Conservation (phyloP, 2,329 filamentous ascomycete species). For the Phyllosticta capitalensis region DNA sequence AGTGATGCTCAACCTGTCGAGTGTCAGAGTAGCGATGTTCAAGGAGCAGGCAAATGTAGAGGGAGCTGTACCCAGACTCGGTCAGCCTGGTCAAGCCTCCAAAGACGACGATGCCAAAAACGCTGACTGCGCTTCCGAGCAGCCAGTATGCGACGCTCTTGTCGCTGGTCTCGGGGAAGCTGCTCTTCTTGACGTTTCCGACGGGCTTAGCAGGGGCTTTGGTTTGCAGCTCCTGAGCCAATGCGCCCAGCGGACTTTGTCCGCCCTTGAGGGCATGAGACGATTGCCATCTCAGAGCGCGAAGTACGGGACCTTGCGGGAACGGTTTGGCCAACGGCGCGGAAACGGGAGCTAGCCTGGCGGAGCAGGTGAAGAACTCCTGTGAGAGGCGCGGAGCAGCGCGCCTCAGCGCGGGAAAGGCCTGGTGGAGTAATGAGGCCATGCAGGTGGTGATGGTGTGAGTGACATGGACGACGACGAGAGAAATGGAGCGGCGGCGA, state of each 20-base stretch:
- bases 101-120: slow-evolving; percentile 95
- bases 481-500: slow-evolving; percentile 9
- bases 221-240: background rate
- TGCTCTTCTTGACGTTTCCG: slow-evolving; percentile 14
- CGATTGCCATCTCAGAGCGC: slow-evolving; percentile 26
- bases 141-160: slow-evolving; percentile 87
- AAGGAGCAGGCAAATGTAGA: background rate
- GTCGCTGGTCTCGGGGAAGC: slow-evolving; percentile 54
- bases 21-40: slow-evolving; percentile 15
- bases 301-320: slow-evolving; percentile 16
- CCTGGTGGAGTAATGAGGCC: slow-evolving; percentile 25
- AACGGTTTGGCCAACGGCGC: slow-evolving; percentile 11
- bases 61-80: slow-evolving; percentile 69
- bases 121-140: slow-evolving; percentile 78
- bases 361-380: slow-evolving; percentile 25
- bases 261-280: slow-evolving; percentile 15
- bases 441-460: slow-evolving; percentile 15
- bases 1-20: slow-evolving; percentile 76
- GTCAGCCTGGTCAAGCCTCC: slow-evolving; percentile 89
- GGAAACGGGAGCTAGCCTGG: slow-evolving; percentile 21
- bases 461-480: background rate
- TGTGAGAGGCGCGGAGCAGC: slow-evolving; percentile 29
- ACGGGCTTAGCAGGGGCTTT: background rate
- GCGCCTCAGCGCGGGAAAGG: slow-evolving; percentile 28
- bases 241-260: slow-evolving; percentile 4